Base-by-base conservation (phyloP, 2,329 filamentous ascomycete genomes). In the Paracamarosporium sp. region DNA sequence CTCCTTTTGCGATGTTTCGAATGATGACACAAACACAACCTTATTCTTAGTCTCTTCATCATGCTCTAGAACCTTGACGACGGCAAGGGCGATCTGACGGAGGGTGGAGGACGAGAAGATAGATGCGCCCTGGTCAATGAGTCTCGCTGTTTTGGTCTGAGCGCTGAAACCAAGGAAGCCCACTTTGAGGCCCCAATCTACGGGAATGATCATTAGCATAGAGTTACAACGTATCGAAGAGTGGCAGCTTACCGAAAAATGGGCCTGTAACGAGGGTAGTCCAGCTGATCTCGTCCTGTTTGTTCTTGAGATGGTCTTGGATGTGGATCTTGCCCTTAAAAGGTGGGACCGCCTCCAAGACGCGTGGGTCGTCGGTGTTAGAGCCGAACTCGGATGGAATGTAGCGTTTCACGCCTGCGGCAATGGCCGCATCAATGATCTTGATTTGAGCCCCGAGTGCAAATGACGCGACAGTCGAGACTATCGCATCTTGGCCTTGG, bases 301-400 rank as follows among this genome's bases (percentile, higher is more conserved):
- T 82, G 24, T 73, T 73, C 60, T 82, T 79, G 20, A 88, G 76
- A 59, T 88, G 86, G 33, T 86, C 80, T 9, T 86, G 68, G 4
- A 76, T 63, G n/a, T 56, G 64, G 13, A 70, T 62, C 62, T 90
- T 90, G 58, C 72, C 71, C 9, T 69, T 71, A 56, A 86, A 87
- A 1, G 86, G 67, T 1, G 85, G 82, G 1, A 89, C 78, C 2
- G 78, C 60, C 2, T 70, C 70, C 36, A 71, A 72, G 48, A 53
- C 76, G 61, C 45, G 72, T 63, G 51, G 71, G 70, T 68, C 77
- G 36, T 62, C 74, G 57, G 65, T 79, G 66, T 76, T 80, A 66
- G 75, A 78, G 35, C 77, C 82, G 60, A 82, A 90, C 62, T 90
- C 88, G 33, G 84, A 85, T 1, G 87, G 86, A 1, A 88, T 81